Conservation (phyloP, 495 filamentous ascomycete genomes). For the Aspergillus kassunensis region DNA sequence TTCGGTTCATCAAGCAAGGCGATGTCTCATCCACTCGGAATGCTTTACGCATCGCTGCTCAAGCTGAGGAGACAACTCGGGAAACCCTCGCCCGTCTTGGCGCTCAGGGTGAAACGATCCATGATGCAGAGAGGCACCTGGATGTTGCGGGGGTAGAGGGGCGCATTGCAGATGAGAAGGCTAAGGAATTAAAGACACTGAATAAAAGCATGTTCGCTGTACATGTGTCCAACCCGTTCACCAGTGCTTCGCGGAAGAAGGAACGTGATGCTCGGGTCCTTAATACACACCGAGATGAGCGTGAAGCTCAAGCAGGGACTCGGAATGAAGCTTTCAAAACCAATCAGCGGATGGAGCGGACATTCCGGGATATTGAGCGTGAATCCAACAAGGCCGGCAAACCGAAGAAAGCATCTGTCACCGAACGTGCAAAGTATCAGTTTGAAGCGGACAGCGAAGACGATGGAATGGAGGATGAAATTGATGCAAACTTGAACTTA, state of each 20-base stretch:
- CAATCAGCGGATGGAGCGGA: conserved; percentile 56
- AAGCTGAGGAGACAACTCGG: conserved; percentile 68
- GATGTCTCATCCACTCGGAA: conserved; percentile 70
- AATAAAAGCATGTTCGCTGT: conserved; percentile 84
- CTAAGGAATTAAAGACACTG: conserved; percentile 67
- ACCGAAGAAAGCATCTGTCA: conserved; percentile 49
- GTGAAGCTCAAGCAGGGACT: conserved; percentile 63
- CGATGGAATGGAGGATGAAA: conserved; percentile 71
- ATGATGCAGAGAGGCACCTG: conserved; percentile 73
- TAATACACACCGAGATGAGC: conserved; percentile 60
- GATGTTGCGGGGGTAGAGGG: conserved; percentile 66
- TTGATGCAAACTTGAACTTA: conserved; percentile 61
- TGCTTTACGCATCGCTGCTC: conserved; percentile 58
- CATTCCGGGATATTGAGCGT: conserved; percentile 50
- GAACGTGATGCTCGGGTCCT: conserved; percentile 59
- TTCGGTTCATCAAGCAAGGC: conserved; percentile 69
- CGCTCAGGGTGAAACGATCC: conserved; percentile 69
- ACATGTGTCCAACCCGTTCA: conserved; percentile 72
- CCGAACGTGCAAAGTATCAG: conserved; percentile 70
- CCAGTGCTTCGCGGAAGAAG: conserved; percentile 49
- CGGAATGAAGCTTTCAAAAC: conserved; percentile 58
- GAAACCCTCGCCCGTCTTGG: conserved; percentile 67
- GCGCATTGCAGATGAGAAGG: conserved; percentile 67
- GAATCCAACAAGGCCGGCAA: conserved; percentile 34
- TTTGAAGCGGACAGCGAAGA: conserved; percentile 76